Percentiles rank a stretch among this genome's conserved stretches.
These are phyloP conservation scores for Blastobotrys elegans DNA, from an alignment of 1,139 yeast genomes.

Conservation along the genomic window DNA sequence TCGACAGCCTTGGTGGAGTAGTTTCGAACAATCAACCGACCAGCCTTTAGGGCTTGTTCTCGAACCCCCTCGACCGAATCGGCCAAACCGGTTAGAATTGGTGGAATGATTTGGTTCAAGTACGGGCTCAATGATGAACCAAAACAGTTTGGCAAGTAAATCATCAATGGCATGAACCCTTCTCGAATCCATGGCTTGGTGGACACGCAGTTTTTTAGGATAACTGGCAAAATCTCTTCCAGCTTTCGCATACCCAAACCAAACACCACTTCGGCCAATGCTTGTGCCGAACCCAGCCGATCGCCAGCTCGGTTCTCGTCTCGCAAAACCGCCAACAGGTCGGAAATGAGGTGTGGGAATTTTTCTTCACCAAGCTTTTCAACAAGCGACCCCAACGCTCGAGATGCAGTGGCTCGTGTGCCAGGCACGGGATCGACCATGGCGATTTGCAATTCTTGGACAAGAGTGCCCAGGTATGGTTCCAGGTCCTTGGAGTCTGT, in stretches of 20 bases:
- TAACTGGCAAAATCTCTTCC: conserved; percentile 81
- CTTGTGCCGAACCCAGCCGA: conserved; percentile 96
- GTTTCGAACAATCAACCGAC: conserved; percentile 84
- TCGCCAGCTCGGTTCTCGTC: conserved; percentile 87
- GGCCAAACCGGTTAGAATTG: conserved; percentile 86
- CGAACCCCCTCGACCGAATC: conserved; percentile 82
- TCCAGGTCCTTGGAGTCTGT: conserved; percentile 82
- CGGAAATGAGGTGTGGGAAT: conserved; percentile 88
- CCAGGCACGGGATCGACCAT: conserved; percentile 99
- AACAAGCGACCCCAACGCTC: conserved; percentile 93
- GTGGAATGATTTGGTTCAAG: conserved; percentile 77
- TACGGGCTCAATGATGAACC: conserved; percentile 92
- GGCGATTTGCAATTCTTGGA: conserved; percentile 80
- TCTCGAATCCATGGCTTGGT: conserved; percentile 72
- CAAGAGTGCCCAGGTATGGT: conserved; percentile 75
- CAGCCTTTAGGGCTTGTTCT: conserved; percentile 88
- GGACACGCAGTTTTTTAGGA: conserved; percentile 67
- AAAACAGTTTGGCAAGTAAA: conserved; percentile 90
- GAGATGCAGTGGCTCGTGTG: conserved; percentile 94
- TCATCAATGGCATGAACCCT: conserved; percentile 85
- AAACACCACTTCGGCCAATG: conserved; percentile 85
- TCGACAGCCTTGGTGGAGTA: conserved; percentile 94
- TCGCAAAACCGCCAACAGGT: conserved; percentile 67
- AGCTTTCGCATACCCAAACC: conserved; percentile 85
- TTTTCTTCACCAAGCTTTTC: conserved; percentile 94